These are phyloP conservation scores for Smittium culicis DNA, from an alignment of 371 early-diverging fungal species.

Conservation along the genomic window DNA sequence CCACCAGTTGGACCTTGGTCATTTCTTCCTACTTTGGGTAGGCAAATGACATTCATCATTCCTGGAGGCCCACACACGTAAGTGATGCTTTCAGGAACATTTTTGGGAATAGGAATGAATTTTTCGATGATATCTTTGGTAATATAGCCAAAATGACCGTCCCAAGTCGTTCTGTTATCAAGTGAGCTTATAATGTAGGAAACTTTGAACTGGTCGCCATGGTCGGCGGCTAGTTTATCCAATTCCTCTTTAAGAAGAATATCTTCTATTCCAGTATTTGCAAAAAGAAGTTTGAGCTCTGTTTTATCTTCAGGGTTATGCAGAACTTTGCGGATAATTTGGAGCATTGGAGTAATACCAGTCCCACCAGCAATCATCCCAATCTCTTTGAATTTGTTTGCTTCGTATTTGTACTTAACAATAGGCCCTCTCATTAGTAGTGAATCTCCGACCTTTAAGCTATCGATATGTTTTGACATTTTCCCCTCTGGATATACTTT, in stretches of 20 bases:
- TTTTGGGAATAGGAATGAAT: constrained; percentile 35
- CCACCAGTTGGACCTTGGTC: constrained; percentile 74
- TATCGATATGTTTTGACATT: constrained; percentile 63
- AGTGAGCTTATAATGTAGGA: constrained; percentile 58
- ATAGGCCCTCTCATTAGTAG: constrained; percentile 86
- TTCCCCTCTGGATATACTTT: constrained; percentile 57
- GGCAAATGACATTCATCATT: constrained; percentile 64
- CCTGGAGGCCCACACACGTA: constrained; percentile 81
- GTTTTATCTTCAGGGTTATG: constrained; percentile 62
- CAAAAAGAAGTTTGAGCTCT: constrained; percentile 73
- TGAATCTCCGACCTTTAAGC: constrained; percentile 68
- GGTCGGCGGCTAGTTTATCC: constrained; percentile 44
- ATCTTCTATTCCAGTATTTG: constrained; percentile 70
- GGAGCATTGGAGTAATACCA: constrained; percentile 86
- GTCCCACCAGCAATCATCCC: constrained; percentile 86
- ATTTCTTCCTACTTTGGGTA: constrained; percentile 61
- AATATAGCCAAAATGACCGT: constrained; percentile 53
- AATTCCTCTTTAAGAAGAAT: constrained; percentile 71
- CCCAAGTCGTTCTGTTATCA: constrained; percentile 47
- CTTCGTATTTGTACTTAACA: constrained; percentile 58
- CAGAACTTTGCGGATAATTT: constrained; percentile 55
- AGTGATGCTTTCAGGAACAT: constrained; percentile 37
- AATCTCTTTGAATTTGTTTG: constrained; percentile 58
- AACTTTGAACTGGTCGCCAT: constrained; percentile 67
- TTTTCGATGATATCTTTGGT: constrained; percentile 49